Evolutionary conservation across 805 yeast species (phyloP).

Genomic region (Kazachstania bromeliacearum): DNA sequence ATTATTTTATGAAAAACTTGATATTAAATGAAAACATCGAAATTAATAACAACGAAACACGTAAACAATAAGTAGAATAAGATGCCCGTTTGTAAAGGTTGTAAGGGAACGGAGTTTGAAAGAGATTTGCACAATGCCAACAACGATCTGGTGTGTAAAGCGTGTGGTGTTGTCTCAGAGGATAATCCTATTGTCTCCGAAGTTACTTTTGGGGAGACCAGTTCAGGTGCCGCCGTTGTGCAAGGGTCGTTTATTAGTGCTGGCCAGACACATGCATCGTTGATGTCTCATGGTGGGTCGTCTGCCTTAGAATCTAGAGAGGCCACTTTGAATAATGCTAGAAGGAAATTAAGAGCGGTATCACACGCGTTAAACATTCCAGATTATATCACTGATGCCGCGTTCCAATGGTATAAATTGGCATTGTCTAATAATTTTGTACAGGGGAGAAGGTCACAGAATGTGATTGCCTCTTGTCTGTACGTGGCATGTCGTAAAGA

Average conservation of each 20-base stretch:
- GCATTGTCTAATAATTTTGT: conserved; percentile 86
- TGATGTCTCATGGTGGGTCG: conserved; percentile 46
- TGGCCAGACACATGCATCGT: conserved; percentile 68
- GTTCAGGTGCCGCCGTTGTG: conserved; percentile 90
- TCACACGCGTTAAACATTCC: conserved; percentile 74
- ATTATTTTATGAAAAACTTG: too few species aligned
- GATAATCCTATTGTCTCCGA: conserved; percentile 94
- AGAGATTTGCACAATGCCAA: conserved; percentile 50
- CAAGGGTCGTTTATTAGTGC: conserved; percentile 91
- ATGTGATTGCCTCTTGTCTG: conserved; percentile 89
- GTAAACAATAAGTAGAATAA: too few species aligned
- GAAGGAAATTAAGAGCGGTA: conserved; percentile 64
- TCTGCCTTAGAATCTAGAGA: conserved; percentile 80
- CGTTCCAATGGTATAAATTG: conserved; percentile 78
- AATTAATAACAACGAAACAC: too few species aligned
- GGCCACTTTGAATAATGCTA: conserved; percentile 80
- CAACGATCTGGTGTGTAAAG: conserved; percentile 68
- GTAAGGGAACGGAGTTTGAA: conserved; percentile 46
- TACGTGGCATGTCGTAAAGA: conserved; percentile 91
- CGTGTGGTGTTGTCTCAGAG: conserved; percentile 81
- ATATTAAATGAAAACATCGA: too few species aligned
- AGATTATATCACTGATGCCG: conserved; percentile 77
- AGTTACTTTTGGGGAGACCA: conserved; percentile 85
- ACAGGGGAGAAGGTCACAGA: conserved; percentile 93
- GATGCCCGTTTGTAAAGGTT: conserved; percentile 33